These are phyloP conservation scores for Bryoerythrophyllum caledonicum DNA, from an alignment of 225 moss, liverwort and hornwort genomes.

Conservation along the genomic window DNA sequence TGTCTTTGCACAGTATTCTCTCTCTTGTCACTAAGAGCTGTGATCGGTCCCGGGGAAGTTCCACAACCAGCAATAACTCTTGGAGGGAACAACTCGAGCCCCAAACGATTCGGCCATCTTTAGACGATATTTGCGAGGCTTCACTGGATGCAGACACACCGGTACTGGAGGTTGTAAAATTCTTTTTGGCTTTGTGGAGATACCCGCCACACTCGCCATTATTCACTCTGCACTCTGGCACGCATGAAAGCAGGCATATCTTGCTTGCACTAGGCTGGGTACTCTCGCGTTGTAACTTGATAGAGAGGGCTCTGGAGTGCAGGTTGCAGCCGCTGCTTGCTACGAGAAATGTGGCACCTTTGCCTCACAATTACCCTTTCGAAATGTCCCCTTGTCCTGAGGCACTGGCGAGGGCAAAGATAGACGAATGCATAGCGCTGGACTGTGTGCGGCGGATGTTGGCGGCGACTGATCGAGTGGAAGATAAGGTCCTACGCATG, in stretches of 20 bases:
- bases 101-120: not conserved
- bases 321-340: conserved; percentile 29
- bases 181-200: conserved; percentile 69
- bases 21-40: not conserved
- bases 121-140: conserved; percentile 6
- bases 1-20: conserved; percentile 32
- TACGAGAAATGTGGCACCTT: conserved; percentile 15
- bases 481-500: conserved; percentile 17
- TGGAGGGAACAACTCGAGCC: not conserved
- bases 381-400: conserved; percentile 28
- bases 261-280: conserved; percentile 72
- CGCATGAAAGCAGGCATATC: conserved; percentile 47
- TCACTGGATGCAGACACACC: conserved; percentile 31
- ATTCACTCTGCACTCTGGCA: conserved; percentile 33
- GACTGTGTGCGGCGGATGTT: conserved; percentile 45
- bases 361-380: conserved; percentile 34
- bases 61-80: not conserved
- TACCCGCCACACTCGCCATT: conserved; percentile 63
- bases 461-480: conserved; percentile 34
- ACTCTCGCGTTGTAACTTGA: conserved; percentile 47
- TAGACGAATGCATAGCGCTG: conserved; percentile 23
- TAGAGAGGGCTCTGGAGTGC: conserved; percentile 39
- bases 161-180: conserved; percentile 50
- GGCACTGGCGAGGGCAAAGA: conserved; percentile 33
- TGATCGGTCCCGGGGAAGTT: not conserved